Base-by-base conservation (phyloP, 192 early-diverging fungal genomes). In the Linderina pennispora region DNA sequence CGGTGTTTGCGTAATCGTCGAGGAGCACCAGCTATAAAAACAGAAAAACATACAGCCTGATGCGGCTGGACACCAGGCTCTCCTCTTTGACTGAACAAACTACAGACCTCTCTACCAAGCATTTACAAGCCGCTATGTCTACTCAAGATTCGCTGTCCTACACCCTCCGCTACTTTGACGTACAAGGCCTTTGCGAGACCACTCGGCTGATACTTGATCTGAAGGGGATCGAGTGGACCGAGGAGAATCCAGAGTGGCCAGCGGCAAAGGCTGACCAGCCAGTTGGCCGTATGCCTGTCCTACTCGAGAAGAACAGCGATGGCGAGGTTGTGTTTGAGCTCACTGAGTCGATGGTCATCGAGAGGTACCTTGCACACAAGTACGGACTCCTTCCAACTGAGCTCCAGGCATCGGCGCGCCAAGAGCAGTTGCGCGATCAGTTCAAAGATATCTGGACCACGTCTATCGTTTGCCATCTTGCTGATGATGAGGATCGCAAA, bases 351-450 rank as follows among this genome's bases (percentile, higher is more conserved):
- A 47, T 40, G n/a, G 53, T 63, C 7, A 80, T 80, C 25, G 73
- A 69, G 38, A 73, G 78, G 31, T 77, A 77, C 36, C 58, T 80
- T 3, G 49, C 65, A 1, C 40, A 45, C 59, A 74, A 58, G 41
- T 67, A 64, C 36, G 70, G 61, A 3, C 48, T 74, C 24, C 25
- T 62, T 40, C 68, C 69, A 1, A 21, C 23, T 6, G 58, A 52
- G 9, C 65, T 49, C 25, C 47, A 67, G 40, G 33, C 57, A 39
- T 58, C 50, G 13, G 42, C 61, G 1, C 36, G 51, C 3, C 50
- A 70, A 37, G 68, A 75, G 40, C 41, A 45, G 18, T 51, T 70
- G 23, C 38, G 40, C 22, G 47, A 49, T 33, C 57, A 50, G 18
- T 19, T 47, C 4, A 19, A 40, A n/a, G 50, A 56, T 23, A 15